A percentile compares a stretch with the other conserved stretches of the same genome.
phyloP scores from a whole-genome alignment of 257 asterid genomes.

The Rhazya stricta region DNA sequence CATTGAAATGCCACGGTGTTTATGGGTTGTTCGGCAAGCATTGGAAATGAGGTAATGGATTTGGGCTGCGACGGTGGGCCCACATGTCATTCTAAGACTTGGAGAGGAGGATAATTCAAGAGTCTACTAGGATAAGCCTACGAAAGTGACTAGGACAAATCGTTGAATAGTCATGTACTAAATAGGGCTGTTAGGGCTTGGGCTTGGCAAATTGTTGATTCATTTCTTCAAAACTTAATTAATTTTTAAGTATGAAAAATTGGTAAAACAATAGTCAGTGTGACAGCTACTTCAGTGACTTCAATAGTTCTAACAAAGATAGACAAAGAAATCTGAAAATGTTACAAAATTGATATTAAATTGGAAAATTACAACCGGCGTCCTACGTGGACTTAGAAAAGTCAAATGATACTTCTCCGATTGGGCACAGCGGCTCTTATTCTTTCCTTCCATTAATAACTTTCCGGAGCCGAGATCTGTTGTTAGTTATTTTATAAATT shows the following conservation, averaged over 20 bases:
- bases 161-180: too few species aligned
- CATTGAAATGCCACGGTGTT: conserved; percentile 56
- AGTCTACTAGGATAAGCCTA: neutral
- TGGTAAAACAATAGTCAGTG: too few species aligned
- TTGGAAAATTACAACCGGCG: neutral
- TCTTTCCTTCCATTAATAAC: neutral
- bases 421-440: neutral
- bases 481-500: too few species aligned
- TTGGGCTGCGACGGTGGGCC: neutral
- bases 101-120: neutral
- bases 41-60: conserved; percentile 31
- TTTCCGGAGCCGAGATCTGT: neutral
- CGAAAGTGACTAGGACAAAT: neutral
- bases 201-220: too few species aligned
- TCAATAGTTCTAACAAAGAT: too few species aligned
- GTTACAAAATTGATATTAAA: too few species aligned
- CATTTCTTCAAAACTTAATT: too few species aligned
- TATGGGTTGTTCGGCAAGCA: conserved; percentile 32
- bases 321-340: too few species aligned
- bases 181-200: too few species aligned
- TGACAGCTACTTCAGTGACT: too few species aligned
- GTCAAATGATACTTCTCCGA: neutral
- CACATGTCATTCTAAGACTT: neutral
- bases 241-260: too few species aligned
- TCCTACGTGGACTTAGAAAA: neutral